Base-by-base conservation (phyloP, 352 stramenopile species). In the Phytophthora nicotianae region DNA sequence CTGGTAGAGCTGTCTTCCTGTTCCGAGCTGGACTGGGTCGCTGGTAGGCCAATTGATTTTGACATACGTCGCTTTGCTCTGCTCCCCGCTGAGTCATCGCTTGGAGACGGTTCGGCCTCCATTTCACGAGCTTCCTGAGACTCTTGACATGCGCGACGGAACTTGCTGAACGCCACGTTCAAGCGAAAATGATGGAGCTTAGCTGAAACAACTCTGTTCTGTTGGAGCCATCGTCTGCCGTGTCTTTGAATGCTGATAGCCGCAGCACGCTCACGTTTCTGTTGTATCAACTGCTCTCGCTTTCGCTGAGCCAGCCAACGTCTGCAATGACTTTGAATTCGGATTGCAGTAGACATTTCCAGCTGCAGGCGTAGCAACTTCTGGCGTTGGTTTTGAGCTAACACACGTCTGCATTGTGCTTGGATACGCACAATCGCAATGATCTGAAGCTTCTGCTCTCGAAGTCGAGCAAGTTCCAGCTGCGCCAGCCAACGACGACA, bases 121-220 rank as follows among this genome's bases (percentile, higher is more conserved):
- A 74, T 69, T 63, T 81, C 72, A 10, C 38, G 2, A 23, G 70
- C 40, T 5, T 33, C 23, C 13, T 58, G 61, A 0, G 69, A 63
- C 1, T 37, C 69, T 41, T 52, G 48, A 23, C 61, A 79, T 10
- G 58, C 70, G 16, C 59, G 61, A 4, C 51, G 49, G 48, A 86
- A 70, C 49, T 66, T 75, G 8, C 24, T 21, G 42, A 86, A 86
- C 23, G 73, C 70, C 3, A 52, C 24, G 20, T 40, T 41, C 29
- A 84, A 42, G 11, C 57, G 77, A 47, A 84, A 86, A 24, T 42
- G 59, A 3, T 65, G 55, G 7, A 81, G 27, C 13, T 72, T 72
- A 16, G 43, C 58, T 13, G 27, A 41, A 1, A 60, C 16, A 20
- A 23, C 24, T 13, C 27, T 60, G 35, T 69, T 76, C 24, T 72